Conservation (phyloP, 345 rosid species). For the Gossypioides kirkii region DNA sequence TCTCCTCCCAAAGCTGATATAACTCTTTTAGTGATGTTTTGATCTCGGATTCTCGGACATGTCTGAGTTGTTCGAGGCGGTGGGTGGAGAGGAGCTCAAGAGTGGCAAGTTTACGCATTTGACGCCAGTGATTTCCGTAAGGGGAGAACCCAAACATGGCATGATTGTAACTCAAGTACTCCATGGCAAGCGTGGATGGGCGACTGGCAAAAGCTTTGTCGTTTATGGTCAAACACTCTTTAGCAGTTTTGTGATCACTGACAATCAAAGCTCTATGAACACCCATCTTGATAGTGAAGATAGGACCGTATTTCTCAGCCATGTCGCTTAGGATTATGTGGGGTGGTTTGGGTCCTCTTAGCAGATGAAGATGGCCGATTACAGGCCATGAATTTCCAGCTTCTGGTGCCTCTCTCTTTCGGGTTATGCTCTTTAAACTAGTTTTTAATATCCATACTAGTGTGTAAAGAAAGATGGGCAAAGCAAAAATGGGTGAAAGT, state of each 20-base stretch:
- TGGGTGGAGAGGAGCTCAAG: conserved; percentile 33
- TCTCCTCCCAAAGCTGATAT: conserved; percentile 23
- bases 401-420: background rate
- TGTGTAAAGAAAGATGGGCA: background rate
- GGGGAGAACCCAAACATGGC: conserved; percentile 27
- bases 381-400: conserved; percentile 36
- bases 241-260: conserved; percentile 26
- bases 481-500: background rate
- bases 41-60: conserved; percentile 20
- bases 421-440: background rate
- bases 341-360: conserved; percentile 25
- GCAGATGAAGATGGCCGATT: conserved; percentile 40
- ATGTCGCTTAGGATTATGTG: conserved; percentile 23
- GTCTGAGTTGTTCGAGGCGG: conserved; percentile 43
- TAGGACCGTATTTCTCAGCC: conserved; percentile 35
- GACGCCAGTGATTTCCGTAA: conserved; percentile 35
- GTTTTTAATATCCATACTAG: background rate
- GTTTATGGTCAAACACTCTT: conserved; percentile 31
- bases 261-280: conserved; percentile 26
- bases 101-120: conserved; percentile 24
- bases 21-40: conserved; percentile 25
- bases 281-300: conserved; percentile 38
- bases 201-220: conserved; percentile 29
- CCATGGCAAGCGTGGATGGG: conserved; percentile 19
- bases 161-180: conserved; percentile 22